Base-by-base conservation (phyloP, 768 basidiomycete genomes). In the Leccinum olivaceopallidum region DNA sequence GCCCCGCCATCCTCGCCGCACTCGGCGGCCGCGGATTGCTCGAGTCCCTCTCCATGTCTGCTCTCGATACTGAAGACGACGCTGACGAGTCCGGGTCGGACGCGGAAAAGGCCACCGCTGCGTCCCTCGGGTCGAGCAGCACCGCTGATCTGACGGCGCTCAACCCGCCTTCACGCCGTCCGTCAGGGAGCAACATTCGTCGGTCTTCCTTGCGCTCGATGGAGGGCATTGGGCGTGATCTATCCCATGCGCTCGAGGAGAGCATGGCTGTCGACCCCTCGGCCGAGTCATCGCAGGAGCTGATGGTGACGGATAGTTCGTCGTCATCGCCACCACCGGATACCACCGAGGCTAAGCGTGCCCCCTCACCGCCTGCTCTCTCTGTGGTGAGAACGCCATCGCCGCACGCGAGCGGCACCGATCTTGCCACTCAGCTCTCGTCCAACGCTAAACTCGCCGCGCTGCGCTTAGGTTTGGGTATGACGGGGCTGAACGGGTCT, bases 61-160 rank as follows among this genome's bases (percentile, higher is more conserved):
- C 85, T 7, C 69, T 86, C 47, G 85, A 80, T 13, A 75, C 75
- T 6, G 80, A 85, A 20, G 80, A 81, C 20, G 80, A 79, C 1
- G 60, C 44, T 1, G 70, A 73, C 28, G 69, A 55, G 32, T 65
- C 69, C 14, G 22, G 4, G 22, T 66, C 69, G 7, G 71, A 70
- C 18, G 36, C 48, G 5, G 67, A 69, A 36, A 65, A 60, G 28
- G 49, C 59, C 22, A 14, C 14, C 22, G 12, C 64, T 8, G 6
- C 42, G 5, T n/a, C 37, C n/a, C 42, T 57, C 7, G 60, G 53
- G 14, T 22, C 54, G 24, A 51, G 42, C 5, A 36, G 16, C 5
- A n/a, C n/a, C n/a, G 1, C 5, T 16, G 20, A 49, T 8, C 10
- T 52, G 0, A 12, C 53, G 3, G 36, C 32, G 7, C 55, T 30